Base-by-base conservation (phyloP, 768 basidiomycete genomes). In the Erythrobasidium yunnanense region DNA sequence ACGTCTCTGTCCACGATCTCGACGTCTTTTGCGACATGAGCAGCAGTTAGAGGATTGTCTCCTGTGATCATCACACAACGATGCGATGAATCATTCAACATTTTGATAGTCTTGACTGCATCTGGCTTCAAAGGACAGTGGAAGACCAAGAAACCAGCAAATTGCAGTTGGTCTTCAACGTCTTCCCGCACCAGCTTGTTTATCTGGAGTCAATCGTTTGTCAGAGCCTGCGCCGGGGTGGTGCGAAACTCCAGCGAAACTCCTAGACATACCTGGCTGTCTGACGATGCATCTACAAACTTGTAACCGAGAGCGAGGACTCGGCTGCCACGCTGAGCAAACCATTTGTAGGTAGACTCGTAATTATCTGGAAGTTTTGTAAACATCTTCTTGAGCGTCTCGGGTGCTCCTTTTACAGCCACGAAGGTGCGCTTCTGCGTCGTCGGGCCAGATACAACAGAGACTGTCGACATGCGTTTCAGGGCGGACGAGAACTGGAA, bases 51-150 rank as follows among this genome's bases (percentile, higher is more conserved):
- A 6, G 95, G 95, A 75, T 97, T 97, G 76, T 99, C 95, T 35
- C 95, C 95, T 50, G 95, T 99, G 69, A 99, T 99, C 95, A 99
- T 99, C 65, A 97, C 81, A 75, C 95, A 97, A 38, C 95, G 83
- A 77, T 99, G 95, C 0, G 91, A 95, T 6, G 93, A 90, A 73
- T 97, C 93, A 1, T 87, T 85, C 57, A 99, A 80, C 89, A 93
- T 93, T 77, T 87, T 90, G 66, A 99, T 81, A 0, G 88, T 83
- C 68, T 86, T 84, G 11, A 97, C 81, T 1, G 95, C 95, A 75
- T 99, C 95, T 17, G 83, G 77, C 77, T 99, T 99, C 69, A 99
- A 82, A 1, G 95, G 95, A 74, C 92, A 97, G 74, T 96, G 92
- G 84, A 99, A 99, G 22, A 99, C 90, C 67, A 99, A 79, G 80